Base-by-base conservation (phyloP, 345 rosid genomes). In the Hypericum androsaemum region DNA sequence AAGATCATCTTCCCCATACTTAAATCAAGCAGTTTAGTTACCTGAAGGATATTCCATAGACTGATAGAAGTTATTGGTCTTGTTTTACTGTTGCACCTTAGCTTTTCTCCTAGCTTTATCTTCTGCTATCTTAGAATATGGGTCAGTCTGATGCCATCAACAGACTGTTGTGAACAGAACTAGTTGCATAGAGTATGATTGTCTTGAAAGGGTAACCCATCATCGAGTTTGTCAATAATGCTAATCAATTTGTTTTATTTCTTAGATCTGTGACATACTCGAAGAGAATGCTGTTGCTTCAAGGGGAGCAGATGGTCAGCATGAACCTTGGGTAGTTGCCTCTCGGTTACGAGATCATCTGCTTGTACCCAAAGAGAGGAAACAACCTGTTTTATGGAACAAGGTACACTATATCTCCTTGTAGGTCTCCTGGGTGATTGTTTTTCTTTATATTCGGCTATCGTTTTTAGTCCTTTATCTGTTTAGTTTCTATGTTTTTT, bases 271-370 rank as follows among this genome's bases (percentile, higher is more conserved):
- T 53, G 84, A 84, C 65, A 77, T 74, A 50, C 92, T 87, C 52
- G 96, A 90, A 74, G 98, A 90, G 65, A 87, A 64, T 74, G 98
- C 95, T 51, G 59, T 82, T 61, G 55, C 60, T 53, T 71, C 88
- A 32, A 77, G 79, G 58, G 66, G 66, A 47, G 59, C 37, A 58
- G 65, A 61, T 57, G 67, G 77, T 67, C 71, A 75, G 66, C 61
- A 57, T 66, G 87, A 87, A 61, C 75, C 95, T 39, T 90, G 92
- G 98, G 74, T 82, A 42, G 89, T 90, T 37, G 92, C 92, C 44
- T 77, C 96, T 56, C 70, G 77, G 69, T 66, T 86, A 37, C 83
- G 98, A 43, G 96, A 90, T 74, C 81, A 82, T 79, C 76, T 90
- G 44, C 90, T 90, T 53, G 74, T 75, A 56, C 85, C 95, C 46